Conservation (phyloP, 352 stramenopile species). For the Phytophthora aleatoria region DNA sequence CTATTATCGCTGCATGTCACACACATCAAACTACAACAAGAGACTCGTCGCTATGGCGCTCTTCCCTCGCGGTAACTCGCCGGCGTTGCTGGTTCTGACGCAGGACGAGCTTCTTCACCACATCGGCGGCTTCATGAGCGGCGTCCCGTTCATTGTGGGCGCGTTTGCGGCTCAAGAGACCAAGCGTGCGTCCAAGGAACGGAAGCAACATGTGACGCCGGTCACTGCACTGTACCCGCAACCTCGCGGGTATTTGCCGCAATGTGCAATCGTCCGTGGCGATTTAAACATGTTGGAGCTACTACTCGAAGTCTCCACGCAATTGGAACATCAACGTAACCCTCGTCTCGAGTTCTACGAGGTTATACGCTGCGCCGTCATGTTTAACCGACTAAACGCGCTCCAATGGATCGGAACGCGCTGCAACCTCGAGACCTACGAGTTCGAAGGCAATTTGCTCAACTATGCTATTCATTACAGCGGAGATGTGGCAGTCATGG, state of each 20-base stretch:
- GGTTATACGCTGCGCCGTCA: conserved; percentile 38
- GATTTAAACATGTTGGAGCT: conserved; percentile 30
- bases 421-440: conserved; percentile 27
- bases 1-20: background rate
- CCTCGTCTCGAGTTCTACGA: conserved; percentile 37
- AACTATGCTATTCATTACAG: conserved; percentile 39
- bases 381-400: conserved; percentile 28
- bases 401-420: conserved; percentile 30
- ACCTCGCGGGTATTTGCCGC: conserved; percentile 32
- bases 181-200: conserved; percentile 1
- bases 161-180: conserved; percentile 23
- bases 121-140: conserved; percentile 36
- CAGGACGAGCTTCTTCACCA: conserved; percentile 26
- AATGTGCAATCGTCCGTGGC: conserved; percentile 34
- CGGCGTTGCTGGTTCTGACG: conserved; percentile 34
- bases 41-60: conserved; percentile 12
- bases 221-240: conserved; percentile 31
- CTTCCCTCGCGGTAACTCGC: conserved; percentile 11
- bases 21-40: conserved; percentile 10
- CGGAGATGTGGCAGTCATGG: conserved; percentile 22
- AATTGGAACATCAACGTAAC: conserved; percentile 21
- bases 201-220: background rate
- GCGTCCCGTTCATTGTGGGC: conserved; percentile 35
- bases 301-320: conserved; percentile 16
- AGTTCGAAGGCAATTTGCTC: conserved; percentile 37